Conservation (phyloP, 805 yeast genomes). For the Sugiyamaella valdiviana region DNA sequence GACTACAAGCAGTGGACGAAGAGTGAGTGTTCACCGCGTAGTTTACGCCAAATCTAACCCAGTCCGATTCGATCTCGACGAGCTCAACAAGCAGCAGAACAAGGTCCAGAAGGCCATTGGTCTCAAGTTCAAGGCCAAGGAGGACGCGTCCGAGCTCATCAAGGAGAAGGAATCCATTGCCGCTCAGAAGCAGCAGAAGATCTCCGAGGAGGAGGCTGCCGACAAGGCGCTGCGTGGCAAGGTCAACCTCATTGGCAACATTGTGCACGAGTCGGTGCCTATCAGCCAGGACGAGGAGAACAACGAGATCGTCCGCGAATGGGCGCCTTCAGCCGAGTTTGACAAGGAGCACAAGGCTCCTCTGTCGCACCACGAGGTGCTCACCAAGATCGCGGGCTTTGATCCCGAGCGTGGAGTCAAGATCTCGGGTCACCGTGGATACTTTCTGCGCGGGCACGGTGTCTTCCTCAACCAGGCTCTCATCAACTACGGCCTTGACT, state of each 20-base stretch:
- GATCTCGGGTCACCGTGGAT: constrained; percentile 97
- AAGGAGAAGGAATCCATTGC: constrained; percentile 72
- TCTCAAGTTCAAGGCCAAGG: constrained; percentile 85
- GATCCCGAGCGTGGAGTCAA: constrained; percentile 99
- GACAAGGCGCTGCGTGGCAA: constrained; percentile 69
- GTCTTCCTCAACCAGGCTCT: constrained; percentile 97
- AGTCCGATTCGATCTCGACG: constrained; percentile 83
- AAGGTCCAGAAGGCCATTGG: constrained; percentile 92
- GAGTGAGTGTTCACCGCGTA: constrained; percentile 26
- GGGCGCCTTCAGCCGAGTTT: constrained; percentile 70
- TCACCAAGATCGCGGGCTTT: constrained; percentile 91
- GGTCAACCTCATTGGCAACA: constrained; percentile 87
- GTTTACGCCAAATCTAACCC: neutral
- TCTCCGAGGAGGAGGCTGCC: constrained; percentile 67
- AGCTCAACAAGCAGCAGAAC: constrained; percentile 79
- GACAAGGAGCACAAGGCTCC: constrained; percentile 64
- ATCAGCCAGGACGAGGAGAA: constrained; percentile 83
- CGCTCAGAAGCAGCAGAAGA: constrained; percentile 60
- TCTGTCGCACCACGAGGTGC: constrained; percentile 91
- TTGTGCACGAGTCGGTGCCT: constrained; percentile 88
- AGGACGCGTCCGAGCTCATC: constrained; percentile 81
- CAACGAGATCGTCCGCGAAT: constrained; percentile 78
- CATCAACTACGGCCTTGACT: constrained; percentile 89
- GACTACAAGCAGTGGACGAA: constrained; percentile 92
- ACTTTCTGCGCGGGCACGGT: constrained; percentile 89